Evolutionary conservation across 192 early-diverging fungal genomes (phyloP), one percentile per base, ranked within the genome.

Genomic region (Chytriomyces confervae): DNA sequence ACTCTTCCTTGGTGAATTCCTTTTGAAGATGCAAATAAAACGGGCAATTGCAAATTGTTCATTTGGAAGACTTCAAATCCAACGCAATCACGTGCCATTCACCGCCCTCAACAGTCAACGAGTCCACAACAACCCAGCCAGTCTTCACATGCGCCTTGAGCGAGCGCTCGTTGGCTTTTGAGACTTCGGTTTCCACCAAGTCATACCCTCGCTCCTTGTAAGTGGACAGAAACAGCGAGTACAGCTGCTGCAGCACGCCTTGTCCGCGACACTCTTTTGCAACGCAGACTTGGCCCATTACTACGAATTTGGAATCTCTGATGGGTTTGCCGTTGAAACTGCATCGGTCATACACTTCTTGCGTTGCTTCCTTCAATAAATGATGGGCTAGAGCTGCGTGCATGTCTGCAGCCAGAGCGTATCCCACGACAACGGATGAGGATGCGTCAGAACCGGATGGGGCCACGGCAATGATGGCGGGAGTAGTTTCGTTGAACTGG

Each of bases 1-100:
- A 50, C 65, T 44, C 44, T 81, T 85, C 89, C 50, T 83, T 79
- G 76, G 89, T 84, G 73, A 91, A 84, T 3, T 57, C 2, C 13
- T n/a, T 2, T 57, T 57, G 20, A 57, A 57, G 36, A 36, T 36
- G 36, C 36, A 36, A 36, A 36, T 36, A 36, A 36, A 36, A 36
- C 24, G 24, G 36, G 36, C 36, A 36, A 36, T 36, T 36, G 36
- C 36, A 36, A 36, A 36, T 36, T 36, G 36, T 36, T 36, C 36
- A 36, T 36, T 36, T 36, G 36, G 36, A 36, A 36, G 36, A 36
- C 36, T 36, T 36, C 53, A 57, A 57, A 57, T 57, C 53, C 53
- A 57, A 57, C 53, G 20, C 53, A 20, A 57, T 57, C 13, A 57
- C 20, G 53, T 57, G 53, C 53, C 53, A 57, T 13, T 57, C 53